Conservation (phyloP, 2,329 filamentous ascomycete species). For the Exserohilum turcica region DNA sequence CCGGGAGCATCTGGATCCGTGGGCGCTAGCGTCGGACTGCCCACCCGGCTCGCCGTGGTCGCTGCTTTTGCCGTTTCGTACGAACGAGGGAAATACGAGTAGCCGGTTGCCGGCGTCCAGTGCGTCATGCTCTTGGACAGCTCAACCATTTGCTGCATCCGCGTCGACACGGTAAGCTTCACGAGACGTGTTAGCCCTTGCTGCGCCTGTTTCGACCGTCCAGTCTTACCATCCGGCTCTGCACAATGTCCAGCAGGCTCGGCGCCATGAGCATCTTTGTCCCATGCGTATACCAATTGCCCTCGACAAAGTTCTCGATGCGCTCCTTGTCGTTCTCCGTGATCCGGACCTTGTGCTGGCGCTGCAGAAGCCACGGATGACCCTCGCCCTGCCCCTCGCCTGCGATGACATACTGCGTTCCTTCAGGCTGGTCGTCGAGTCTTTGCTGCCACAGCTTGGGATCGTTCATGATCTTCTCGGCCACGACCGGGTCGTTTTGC, state of each 20-base stretch:
- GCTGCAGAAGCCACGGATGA: slow-evolving; percentile 65
- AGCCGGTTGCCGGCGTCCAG: slow-evolving; percentile 64
- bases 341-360: slow-evolving; percentile 51
- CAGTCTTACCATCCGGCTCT: slow-evolving; percentile 57
- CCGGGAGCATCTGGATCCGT: slow-evolving; percentile 33
- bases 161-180: slow-evolving; percentile 61
- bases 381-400: slow-evolving; percentile 60
- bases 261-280: slow-evolving; percentile 67
- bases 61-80: slow-evolving; percentile 46
- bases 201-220: neutral
- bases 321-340: slow-evolving; percentile 43
- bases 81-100: slow-evolving; percentile 62
- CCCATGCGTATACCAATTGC: slow-evolving; percentile 66
- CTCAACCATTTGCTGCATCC: slow-evolving; percentile 61
- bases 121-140: slow-evolving; percentile 59
- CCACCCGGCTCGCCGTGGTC: slow-evolving; percentile 33
- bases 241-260: slow-evolving; percentile 63
- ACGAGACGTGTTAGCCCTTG: slow-evolving; percentile 8
- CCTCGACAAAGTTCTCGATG: slow-evolving; percentile 59
- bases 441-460: slow-evolving; percentile 62
- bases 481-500: slow-evolving; percentile 50
- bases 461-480: slow-evolving; percentile 57
- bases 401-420: slow-evolving; percentile 64
- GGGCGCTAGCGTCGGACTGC: slow-evolving; percentile 37
- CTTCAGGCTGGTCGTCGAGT: slow-evolving; percentile 57